These are phyloP conservation scores for Huntiella abstrusa DNA, from an alignment of 2,329 filamentous ascomycete genomes.

Conservation along the genomic window DNA sequence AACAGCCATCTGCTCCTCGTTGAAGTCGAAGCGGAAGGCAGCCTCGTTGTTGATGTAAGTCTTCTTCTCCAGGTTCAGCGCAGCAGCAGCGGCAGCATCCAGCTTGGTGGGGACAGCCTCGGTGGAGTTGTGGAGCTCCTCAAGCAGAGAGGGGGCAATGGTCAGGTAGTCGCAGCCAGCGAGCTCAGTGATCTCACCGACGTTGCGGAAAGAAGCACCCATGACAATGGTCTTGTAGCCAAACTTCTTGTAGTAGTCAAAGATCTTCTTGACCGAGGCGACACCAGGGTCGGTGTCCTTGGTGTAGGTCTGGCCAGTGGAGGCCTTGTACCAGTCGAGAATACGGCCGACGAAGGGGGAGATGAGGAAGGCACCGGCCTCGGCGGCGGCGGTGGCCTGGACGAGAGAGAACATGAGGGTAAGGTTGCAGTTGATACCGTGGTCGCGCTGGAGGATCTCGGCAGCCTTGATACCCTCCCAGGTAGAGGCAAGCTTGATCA, in stretches of 20 bases:
- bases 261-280: slow-evolving; percentile 80
- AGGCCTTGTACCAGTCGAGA: slow-evolving; percentile 97
- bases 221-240: slow-evolving; percentile 99
- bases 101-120: slow-evolving; percentile 85
- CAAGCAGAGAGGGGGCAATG: slow-evolving; percentile 54
- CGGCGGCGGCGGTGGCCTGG: slow-evolving; percentile 89
- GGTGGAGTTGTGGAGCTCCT: slow-evolving; percentile 76
- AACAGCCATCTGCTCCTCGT: slow-evolving; percentile 98
- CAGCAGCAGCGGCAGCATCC: slow-evolving; percentile 43
- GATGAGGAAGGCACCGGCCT: slow-evolving; percentile 92
- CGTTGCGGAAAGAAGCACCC: slow-evolving; percentile 95
- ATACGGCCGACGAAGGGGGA: slow-evolving; percentile 98
- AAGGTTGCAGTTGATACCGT: slow-evolving; percentile 95
- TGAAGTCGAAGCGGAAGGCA: slow-evolving; percentile 94
- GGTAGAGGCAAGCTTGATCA: slow-evolving; percentile 98
- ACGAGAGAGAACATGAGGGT: slow-evolving; percentile 95
- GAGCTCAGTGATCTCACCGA: slow-evolving; percentile 92
- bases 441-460: slow-evolving; percentile 85
- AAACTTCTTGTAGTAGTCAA: slow-evolving; percentile 99
- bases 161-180: slow-evolving; percentile 98
- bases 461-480: slow-evolving; percentile 99
- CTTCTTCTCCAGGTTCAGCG: slow-evolving; percentile 70
- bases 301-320: slow-evolving; percentile 81
- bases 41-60: slow-evolving; percentile 79
- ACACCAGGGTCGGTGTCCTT: slow-evolving; percentile 91